These are phyloP conservation scores for Pythium angustatum DNA, from an alignment of 352 stramenopile species.

Conservation along the genomic window DNA sequence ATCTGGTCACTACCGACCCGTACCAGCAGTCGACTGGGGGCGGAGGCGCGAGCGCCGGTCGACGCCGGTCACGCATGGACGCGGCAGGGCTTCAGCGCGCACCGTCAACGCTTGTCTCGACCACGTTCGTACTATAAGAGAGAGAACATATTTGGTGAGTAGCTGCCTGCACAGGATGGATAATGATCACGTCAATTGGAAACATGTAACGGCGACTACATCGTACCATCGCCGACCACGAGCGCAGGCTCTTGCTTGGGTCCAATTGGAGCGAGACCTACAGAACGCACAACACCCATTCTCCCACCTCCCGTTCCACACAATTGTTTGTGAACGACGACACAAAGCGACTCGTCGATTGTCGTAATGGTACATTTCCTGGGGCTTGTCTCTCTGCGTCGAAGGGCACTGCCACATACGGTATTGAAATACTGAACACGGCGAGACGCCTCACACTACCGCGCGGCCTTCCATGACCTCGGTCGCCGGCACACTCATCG, in stretches of 20 bases:
- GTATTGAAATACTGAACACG: too few species aligned
- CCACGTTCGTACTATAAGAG: conserved; percentile 24
- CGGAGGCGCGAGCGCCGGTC: background rate
- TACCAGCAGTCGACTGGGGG: conserved; percentile 2
- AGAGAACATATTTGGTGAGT: too few species aligned
- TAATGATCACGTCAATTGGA: conserved; percentile 3
- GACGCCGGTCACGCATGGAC: conserved; percentile 13
- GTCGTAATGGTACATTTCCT: too few species aligned
- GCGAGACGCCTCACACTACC: conserved; percentile 8
- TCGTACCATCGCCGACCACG: too few species aligned
- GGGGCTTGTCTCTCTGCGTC: background rate
- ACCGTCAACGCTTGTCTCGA: conserved; percentile 11
- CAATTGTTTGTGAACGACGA: too few species aligned
- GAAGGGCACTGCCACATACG: background rate
- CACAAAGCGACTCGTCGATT: too few species aligned
- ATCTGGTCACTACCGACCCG: background rate
- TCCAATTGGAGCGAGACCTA: too few species aligned
- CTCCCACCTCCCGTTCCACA: too few species aligned
- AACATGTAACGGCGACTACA: too few species aligned
- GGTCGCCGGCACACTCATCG: conserved; percentile 9
- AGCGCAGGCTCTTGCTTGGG: too few species aligned
- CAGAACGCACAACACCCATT: too few species aligned
- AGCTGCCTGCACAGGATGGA: too few species aligned
- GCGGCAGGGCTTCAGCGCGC: conserved; percentile 6
- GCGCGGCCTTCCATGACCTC: conserved; percentile 22